phyloP scores from a whole-genome alignment of 345 rosid species.

The Pelargonium nanum region DNA sequence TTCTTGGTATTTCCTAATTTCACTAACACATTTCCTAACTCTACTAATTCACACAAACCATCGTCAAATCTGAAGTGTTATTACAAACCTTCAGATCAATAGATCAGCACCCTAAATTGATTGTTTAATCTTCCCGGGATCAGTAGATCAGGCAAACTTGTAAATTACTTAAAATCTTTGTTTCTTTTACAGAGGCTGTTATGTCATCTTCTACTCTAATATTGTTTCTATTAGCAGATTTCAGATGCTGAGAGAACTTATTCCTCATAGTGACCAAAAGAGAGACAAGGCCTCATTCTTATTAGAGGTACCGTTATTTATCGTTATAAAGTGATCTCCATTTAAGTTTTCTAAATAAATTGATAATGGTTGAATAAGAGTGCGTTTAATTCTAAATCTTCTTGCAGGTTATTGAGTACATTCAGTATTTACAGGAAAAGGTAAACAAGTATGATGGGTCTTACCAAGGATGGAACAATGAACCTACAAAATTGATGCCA shows the following conservation, averaged over 20 bases:
- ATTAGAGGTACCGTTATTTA: conserved; percentile 51
- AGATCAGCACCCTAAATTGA: conserved; percentile 25
- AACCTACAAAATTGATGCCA: conserved; percentile 49
- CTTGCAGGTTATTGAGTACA: conserved; percentile 78
- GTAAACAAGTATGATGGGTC: conserved; percentile 60
- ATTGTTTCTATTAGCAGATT: conserved; percentile 37
- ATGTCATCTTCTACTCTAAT: neutral
- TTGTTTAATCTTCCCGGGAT: conserved; percentile 3
- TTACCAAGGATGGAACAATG: conserved; percentile 66
- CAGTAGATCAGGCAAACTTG: conserved; percentile 24
- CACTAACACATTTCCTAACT: too few species aligned
- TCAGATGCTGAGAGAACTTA: conserved; percentile 75
- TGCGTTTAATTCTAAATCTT: neutral
- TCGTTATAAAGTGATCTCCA: neutral
- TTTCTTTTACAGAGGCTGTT: neutral
- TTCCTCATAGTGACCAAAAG: conserved; percentile 89
- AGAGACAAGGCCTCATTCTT: conserved; percentile 94
- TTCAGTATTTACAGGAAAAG: conserved; percentile 84
- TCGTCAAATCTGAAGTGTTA: too few species aligned
- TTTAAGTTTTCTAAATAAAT: neutral
- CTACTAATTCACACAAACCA: too few species aligned
- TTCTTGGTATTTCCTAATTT: too few species aligned
- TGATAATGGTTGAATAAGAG: conserved; percentile 1
- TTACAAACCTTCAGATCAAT: conserved; percentile 26
- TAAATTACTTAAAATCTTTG: neutral